A percentile compares a stretch with the other conserved stretches of the same genome.
phyloP scores from a whole-genome alignment of 2,329 filamentous ascomycete genomes.

The Tetracladium maxilliforme region DNA sequence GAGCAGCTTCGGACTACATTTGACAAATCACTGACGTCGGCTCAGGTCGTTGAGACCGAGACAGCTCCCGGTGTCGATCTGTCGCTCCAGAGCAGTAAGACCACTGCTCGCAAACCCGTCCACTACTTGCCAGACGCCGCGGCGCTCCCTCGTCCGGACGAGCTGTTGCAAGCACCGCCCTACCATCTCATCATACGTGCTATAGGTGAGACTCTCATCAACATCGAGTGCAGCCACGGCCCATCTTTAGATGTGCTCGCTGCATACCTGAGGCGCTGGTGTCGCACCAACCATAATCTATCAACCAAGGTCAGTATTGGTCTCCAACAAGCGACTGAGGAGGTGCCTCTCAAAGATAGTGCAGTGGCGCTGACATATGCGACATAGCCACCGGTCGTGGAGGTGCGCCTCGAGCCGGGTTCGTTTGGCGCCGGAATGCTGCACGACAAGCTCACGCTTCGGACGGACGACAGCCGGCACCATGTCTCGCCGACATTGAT shows the following conservation, averaged over 20 bases:
- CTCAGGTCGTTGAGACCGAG: no score
- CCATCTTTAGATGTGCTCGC: constrained; percentile 26
- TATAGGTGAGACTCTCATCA: constrained; percentile 15
- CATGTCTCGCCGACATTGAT: constrained; percentile 26
- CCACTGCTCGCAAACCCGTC: no score
- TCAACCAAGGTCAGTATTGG: constrained; percentile 15
- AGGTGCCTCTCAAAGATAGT: no score
- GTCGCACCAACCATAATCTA: constrained; percentile 23
- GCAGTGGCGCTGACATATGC: no score
- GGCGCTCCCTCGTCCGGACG: constrained; percentile 27
- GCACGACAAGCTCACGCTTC: constrained; percentile 25
- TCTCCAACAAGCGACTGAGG: no score
- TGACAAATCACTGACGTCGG: no score
- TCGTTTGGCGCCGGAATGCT: constrained; percentile 26
- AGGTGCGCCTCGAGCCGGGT: constrained; percentile 25
- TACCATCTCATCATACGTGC: constrained; percentile 28
- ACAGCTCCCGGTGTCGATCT: no score
- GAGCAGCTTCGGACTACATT: no score
- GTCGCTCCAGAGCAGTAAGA: no score
- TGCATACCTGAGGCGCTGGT: constrained; percentile 32
- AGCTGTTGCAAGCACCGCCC: constrained; percentile 29
- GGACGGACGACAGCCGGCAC: constrained; percentile 15
- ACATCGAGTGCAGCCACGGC: constrained; percentile 31
- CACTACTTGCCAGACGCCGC: constrained; percentile 26
- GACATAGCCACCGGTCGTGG: constrained; percentile 23